Percentiles rank a stretch among this genome's conserved stretches.
These are phyloP conservation scores for Solanum medicagineum DNA, from an alignment of 257 asterid genomes.

Conservation along the genomic window DNA sequence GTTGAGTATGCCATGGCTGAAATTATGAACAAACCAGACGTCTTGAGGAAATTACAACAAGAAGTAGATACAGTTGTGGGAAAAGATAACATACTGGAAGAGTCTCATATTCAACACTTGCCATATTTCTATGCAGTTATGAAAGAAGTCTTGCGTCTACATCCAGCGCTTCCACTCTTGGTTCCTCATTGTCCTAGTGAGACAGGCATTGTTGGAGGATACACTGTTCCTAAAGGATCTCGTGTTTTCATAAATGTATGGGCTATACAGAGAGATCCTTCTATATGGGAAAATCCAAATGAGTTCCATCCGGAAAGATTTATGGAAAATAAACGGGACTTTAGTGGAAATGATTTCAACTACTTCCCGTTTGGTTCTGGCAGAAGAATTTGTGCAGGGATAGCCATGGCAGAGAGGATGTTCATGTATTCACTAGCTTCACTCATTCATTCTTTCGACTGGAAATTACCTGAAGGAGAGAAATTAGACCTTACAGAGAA, in stretches of 20 bases:
- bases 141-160: constrained; percentile 48
- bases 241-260: constrained; percentile 54
- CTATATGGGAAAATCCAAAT: constrained; percentile 28
- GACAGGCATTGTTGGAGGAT: constrained; percentile 31
- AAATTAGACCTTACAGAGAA: constrained; percentile 32
- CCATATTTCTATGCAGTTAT: constrained; percentile 43
- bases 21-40: constrained; percentile 45
- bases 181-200: constrained; percentile 62
- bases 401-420: constrained; percentile 52
- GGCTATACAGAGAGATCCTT: constrained; percentile 61
- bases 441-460: constrained; percentile 44
- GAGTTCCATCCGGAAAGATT: constrained; percentile 50
- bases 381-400: constrained; percentile 56
- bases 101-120: constrained; percentile 32
- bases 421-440: constrained; percentile 52
- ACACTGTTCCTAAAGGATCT: constrained; percentile 38
- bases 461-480: constrained; percentile 31
- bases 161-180: constrained; percentile 56
- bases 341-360: constrained; percentile 40
- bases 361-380: constrained; percentile 69
- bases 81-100: constrained; percentile 28
- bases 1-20: constrained; percentile 61
- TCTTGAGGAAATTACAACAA: constrained; percentile 24
- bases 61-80: constrained; percentile 46
- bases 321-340: constrained; percentile 25